phyloP scores from a whole-genome alignment of 2,329 filamentous ascomycete species.

The Knufia petricola region DNA sequence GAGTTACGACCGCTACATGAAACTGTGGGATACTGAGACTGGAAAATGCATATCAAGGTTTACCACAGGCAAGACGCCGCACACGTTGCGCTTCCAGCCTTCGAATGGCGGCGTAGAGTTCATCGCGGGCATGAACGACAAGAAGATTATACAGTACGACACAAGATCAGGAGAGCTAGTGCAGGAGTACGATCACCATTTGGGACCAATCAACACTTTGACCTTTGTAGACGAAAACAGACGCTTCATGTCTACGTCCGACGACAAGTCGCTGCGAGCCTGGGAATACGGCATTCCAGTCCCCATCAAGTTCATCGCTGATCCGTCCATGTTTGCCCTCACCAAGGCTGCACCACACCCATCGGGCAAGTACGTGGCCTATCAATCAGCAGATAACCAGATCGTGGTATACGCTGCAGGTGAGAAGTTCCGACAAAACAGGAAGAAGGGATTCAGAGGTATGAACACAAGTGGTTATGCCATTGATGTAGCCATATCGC shows the following conservation, averaged over 20 bases:
- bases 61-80: constrained; percentile 87
- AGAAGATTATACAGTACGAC: constrained; percentile 98
- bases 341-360: constrained; percentile 78
- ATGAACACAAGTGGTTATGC: constrained; percentile 94
- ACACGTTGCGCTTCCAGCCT: constrained; percentile 90
- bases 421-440: constrained; percentile 93
- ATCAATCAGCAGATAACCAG: constrained; percentile 90
- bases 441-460: constrained; percentile 91
- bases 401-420: constrained; percentile 90
- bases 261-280: constrained; percentile 89
- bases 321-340: constrained; percentile 96
- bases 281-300: constrained; percentile 99
- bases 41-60: constrained; percentile 81
- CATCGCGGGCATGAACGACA: constrained; percentile 92
- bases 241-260: constrained; percentile 94
- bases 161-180: constrained; percentile 71
- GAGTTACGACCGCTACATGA: constrained; percentile 91
- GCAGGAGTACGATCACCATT: constrained; percentile 96
- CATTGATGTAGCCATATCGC: constrained; percentile 77
- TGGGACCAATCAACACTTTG: constrained; percentile 96
- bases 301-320: constrained; percentile 95
- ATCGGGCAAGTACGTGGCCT: constrained; percentile 85
- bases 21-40: constrained; percentile 96
- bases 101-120: constrained; percentile 77
- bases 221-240: constrained; percentile 91